A percentile compares a stretch with the other conserved stretches of the same genome.
phyloP scores from a whole-genome alignment of 164 flowering plant species.

The Aristolochia contorta region DNA sequence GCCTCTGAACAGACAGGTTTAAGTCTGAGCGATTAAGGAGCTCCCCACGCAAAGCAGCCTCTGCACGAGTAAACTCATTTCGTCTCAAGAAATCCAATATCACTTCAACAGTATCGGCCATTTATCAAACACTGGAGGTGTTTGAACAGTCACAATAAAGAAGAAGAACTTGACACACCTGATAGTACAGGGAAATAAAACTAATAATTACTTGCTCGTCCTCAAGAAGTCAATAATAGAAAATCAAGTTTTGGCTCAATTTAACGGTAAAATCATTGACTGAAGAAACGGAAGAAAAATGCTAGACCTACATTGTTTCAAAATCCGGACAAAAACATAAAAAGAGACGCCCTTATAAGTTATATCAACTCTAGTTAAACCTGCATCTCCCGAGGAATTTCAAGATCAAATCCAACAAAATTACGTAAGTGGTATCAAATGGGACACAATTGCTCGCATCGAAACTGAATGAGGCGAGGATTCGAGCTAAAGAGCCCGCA shows the following conservation, averaged over 20 bases:
- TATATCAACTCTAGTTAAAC: too few relatives aligned
- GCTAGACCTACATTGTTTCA: too few relatives aligned
- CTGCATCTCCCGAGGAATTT: too few relatives aligned
- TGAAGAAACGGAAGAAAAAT: too few relatives aligned
- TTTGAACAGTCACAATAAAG: conserved; percentile 3
- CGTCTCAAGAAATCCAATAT: conserved; percentile 61
- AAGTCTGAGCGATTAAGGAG: conserved; percentile 18
- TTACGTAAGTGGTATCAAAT: too few relatives aligned
- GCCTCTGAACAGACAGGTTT: conserved; percentile 25
- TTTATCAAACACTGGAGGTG: conserved; percentile 13
- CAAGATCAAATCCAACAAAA: too few relatives aligned
- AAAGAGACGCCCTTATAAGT: too few relatives aligned
- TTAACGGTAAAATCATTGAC: too few relatives aligned
- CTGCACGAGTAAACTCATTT: conserved; percentile 62
- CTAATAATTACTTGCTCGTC: neutral
- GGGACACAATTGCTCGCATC: too few relatives aligned
- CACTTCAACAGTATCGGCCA: conserved; percentile 57
- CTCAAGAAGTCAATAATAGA: neutral
- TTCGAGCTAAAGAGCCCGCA: neutral
- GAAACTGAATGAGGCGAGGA: neutral
- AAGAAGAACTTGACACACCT: conserved; percentile 8
- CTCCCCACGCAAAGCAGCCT: conserved; percentile 83
- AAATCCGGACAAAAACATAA: too few relatives aligned
- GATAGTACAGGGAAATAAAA: neutral
- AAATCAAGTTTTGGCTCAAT: neutral